These are phyloP conservation scores for Rubia peregrina DNA, from an alignment of 305 asterid species.

Conservation along the genomic window DNA sequence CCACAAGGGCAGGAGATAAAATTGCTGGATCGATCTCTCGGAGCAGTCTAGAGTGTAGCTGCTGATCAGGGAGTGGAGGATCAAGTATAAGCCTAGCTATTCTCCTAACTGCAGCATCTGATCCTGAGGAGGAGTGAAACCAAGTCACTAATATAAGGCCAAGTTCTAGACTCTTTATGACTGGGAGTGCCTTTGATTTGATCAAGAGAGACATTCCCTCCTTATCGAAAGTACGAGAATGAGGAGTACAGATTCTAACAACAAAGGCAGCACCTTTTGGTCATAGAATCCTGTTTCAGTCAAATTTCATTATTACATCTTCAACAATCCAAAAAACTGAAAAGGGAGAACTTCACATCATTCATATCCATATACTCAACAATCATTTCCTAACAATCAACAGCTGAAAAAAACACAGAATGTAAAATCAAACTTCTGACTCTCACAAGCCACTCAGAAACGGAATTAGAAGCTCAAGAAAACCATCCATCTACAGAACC, in stretches of 20 bases:
- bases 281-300: background rate
- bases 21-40: slow-evolving; percentile 29
- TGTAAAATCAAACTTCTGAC: background rate
- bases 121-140: slow-evolving; percentile 32
- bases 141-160: slow-evolving; percentile 15
- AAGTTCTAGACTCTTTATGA: slow-evolving; percentile 25
- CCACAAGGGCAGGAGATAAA: slow-evolving; percentile 52
- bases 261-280: background rate
- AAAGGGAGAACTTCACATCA: background rate
- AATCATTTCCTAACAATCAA: background rate
- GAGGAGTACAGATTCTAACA: background rate
- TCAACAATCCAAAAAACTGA: background rate
- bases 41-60: slow-evolving; percentile 44
- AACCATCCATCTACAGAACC: no score
- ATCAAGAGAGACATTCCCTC: slow-evolving; percentile 26
- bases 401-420: background rate
- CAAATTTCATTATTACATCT: slow-evolving; percentile 5
- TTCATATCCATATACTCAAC: background rate
- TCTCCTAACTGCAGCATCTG: slow-evolving; percentile 32
- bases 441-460: no score
- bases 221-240: background rate
- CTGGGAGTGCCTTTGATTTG: slow-evolving; percentile 16
- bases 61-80: slow-evolving; percentile 59
- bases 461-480: no score
- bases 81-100: slow-evolving; percentile 52